Conservation (phyloP, 768 basidiomycete genomes). For the Lactifluus rugatus region DNA sequence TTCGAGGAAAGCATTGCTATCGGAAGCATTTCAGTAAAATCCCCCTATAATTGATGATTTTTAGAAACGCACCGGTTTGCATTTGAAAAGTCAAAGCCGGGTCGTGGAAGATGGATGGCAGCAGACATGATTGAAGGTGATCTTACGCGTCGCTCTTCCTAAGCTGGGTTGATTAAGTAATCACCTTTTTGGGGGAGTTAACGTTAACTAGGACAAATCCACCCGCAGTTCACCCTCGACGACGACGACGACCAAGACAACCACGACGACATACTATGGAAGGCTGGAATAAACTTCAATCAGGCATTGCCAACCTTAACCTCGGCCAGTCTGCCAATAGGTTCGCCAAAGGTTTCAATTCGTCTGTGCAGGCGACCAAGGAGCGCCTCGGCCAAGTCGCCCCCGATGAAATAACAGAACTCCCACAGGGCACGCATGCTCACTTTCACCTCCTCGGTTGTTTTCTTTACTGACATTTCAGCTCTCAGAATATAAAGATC, state of each 20-base stretch:
- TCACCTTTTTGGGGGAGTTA: not conserved
- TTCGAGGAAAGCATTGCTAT: conserved; percentile 62
- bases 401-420: conserved; percentile 89
- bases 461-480: not conserved
- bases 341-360: conserved; percentile 70
- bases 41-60: not conserved
- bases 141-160: conserved; percentile 14
- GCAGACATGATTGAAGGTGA: conserved; percentile 31
- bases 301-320: conserved; percentile 56
- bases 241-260: conserved; percentile 1
- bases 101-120: conserved; percentile 33
- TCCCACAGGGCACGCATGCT: conserved; percentile 57
- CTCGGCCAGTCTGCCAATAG: conserved; percentile 66
- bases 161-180: not conserved
- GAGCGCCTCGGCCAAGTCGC: conserved; percentile 86
- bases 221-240: too few relatives aligned
- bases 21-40: not conserved
- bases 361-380: conserved; percentile 74
- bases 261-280: conserved; percentile 28
- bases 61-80: conserved; percentile 42
- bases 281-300: conserved; percentile 58
- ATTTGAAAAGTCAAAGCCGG: conserved; percentile 78
- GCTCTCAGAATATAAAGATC: conserved; percentile 81
- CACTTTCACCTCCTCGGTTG: not conserved
- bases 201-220: too few relatives aligned